Evolutionary conservation across 2,329 filamentous ascomycete genomes (phyloP).

Genomic region (Sporothrix brasiliensis): DNA sequence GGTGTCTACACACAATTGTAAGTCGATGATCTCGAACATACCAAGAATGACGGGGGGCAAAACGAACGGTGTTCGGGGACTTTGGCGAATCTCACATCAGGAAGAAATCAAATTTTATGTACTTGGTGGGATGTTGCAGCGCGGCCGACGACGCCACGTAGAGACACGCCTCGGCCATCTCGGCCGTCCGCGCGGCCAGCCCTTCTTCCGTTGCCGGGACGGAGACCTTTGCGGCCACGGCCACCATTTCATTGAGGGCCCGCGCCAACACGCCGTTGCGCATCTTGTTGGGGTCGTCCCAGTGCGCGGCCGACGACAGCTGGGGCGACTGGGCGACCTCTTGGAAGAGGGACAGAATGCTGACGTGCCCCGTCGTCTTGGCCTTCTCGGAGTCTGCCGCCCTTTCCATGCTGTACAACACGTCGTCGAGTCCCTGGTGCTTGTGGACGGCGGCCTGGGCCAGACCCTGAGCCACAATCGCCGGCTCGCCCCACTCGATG

Average conservation of each 20-base stretch:
- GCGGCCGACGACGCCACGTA: conserved; percentile 58
- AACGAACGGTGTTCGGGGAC: conserved; percentile 1
- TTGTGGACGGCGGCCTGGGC: conserved; percentile 75
- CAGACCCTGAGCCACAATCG: conserved; percentile 77
- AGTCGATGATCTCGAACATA: not conserved
- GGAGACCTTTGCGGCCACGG: conserved; percentile 61
- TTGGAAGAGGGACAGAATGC: conserved; percentile 63
- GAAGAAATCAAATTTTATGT: conserved; percentile 81
- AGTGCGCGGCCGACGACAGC: conserved; percentile 56
- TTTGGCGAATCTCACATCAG: conserved; percentile 50
- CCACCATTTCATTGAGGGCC: conserved; percentile 65
- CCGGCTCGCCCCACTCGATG: conserved; percentile 78
- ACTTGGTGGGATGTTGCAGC: conserved; percentile 61
- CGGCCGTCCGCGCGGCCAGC: conserved; percentile 56
- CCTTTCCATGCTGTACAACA: conserved; percentile 21
- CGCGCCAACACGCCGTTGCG: conserved; percentile 68
- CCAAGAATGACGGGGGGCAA: too few relatives aligned
- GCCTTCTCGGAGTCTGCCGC: not conserved
- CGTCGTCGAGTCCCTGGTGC: conserved; percentile 13
- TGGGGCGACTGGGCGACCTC: conserved; percentile 60
- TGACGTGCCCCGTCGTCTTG: conserved; percentile 4
- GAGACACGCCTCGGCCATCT: conserved; percentile 69
- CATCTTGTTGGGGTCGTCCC: conserved; percentile 64
- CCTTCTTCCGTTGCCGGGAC: conserved; percentile 62
- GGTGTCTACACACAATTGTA: conserved; percentile 60